These are phyloP conservation scores for Penicillium janthinellum DNA, from an alignment of 2,329 filamentous ascomycete species.

Conservation along the genomic window DNA sequence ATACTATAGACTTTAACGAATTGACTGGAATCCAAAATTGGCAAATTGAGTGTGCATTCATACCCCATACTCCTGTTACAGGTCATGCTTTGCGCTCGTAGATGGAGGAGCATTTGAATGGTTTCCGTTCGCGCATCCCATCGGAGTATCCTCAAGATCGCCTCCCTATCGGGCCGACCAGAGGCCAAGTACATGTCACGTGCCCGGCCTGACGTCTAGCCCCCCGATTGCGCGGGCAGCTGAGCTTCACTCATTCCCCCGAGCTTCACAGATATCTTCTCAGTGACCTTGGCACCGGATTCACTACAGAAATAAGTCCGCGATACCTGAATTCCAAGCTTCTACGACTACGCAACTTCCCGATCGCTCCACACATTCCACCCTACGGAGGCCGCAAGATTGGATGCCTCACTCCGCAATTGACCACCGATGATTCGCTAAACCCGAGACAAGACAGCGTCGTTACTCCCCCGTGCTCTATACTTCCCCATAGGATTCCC, in stretches of 20 bases:
- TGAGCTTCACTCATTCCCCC: background rate
- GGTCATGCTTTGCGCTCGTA: no score
- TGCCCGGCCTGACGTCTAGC: constrained; percentile 8
- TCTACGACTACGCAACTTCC: background rate
- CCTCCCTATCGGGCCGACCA: background rate
- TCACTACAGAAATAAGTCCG: background rate
- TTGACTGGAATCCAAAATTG: constrained; percentile 19
- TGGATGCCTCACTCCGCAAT: constrained; percentile 1
- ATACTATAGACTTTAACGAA: constrained; percentile 27
- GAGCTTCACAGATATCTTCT: background rate
- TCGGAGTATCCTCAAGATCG: background rate
- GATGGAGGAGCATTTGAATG: no score
- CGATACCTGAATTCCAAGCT: background rate
- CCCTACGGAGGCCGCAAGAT: constrained; percentile 3
- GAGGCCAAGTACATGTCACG: constrained; percentile 9
- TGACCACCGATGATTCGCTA: constrained; percentile 1
- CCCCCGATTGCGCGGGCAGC: background rate
- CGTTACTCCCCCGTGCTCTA: no score
- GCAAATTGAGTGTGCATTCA: background rate
- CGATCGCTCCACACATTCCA: background rate
- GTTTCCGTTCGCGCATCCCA: no score
- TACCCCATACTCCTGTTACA: background rate
- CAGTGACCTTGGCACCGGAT: background rate
- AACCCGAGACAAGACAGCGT: background rate
- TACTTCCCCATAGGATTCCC: background rate